Conservation (phyloP, 2,329 filamentous ascomycete genomes). For the Pseudogymnoascus sp. region DNA sequence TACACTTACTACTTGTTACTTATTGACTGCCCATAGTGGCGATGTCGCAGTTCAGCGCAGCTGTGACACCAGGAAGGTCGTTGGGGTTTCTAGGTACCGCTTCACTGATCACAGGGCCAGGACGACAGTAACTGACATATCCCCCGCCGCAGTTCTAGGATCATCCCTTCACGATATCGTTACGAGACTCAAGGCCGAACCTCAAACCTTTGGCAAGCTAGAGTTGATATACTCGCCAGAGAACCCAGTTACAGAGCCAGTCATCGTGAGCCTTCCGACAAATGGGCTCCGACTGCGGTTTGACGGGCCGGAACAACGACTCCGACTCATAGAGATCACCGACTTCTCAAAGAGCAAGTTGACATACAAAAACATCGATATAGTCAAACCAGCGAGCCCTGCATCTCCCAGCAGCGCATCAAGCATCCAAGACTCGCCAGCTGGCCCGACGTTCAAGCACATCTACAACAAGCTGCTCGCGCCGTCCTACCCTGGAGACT, state of each 20-base stretch:
- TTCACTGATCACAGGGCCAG: slow-evolving; percentile 23
- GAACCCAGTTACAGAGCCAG: slow-evolving; percentile 64
- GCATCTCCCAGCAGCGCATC: slow-evolving; percentile 18
- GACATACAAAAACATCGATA: slow-evolving; percentile 71
- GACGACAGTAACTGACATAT: slow-evolving; percentile 8
- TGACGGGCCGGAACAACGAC: slow-evolving; percentile 83
- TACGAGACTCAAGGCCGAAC: slow-evolving; percentile 79
- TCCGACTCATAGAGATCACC: slow-evolving; percentile 82
- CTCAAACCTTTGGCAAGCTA: slow-evolving; percentile 71
- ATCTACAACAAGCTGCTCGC: slow-evolving; percentile 92
- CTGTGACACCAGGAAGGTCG: slow-evolving; percentile 61
- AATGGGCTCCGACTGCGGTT: slow-evolving; percentile 90
- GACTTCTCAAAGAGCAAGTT: slow-evolving; percentile 83
- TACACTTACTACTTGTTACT: background rate
- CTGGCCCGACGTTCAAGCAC: slow-evolving; percentile 73
- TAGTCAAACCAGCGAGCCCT: slow-evolving; percentile 54
- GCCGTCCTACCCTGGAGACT: slow-evolving; percentile 90
- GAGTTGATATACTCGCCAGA: slow-evolving; percentile 73
- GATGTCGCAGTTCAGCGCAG: slow-evolving; percentile 46
- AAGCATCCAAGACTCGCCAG: slow-evolving; percentile 29
- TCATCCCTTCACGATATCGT: slow-evolving; percentile 86
- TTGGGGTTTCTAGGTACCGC: slow-evolving; percentile 29
- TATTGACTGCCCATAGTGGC: slow-evolving; percentile 1
- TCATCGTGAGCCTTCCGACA: slow-evolving; percentile 66
- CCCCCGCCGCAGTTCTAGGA: slow-evolving; percentile 58